A percentile compares a stretch with the other conserved stretches of the same genome.
phyloP scores from a whole-genome alignment of 2,329 filamentous ascomycete genomes.

The Beauveria varroae region DNA sequence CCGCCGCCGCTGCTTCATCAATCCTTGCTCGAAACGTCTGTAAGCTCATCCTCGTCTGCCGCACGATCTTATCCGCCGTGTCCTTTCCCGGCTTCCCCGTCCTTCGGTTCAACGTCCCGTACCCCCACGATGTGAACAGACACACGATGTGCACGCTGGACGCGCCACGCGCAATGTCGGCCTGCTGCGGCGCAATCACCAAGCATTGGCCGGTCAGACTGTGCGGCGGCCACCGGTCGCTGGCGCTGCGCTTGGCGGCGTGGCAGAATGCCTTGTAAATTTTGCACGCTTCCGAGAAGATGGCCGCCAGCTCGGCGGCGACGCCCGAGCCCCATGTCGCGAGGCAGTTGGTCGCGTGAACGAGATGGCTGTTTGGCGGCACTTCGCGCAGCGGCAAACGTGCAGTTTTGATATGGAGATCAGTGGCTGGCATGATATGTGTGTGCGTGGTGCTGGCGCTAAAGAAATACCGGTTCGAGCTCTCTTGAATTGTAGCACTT shows the following conservation, averaged over 20 bases:
- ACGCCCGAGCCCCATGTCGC: slow-evolving; percentile 24
- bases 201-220: slow-evolving; percentile 20
- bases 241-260: slow-evolving; percentile 12
- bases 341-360: slow-evolving; percentile 26
- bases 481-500: neutral
- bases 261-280: slow-evolving; percentile 20
- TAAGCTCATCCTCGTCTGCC: slow-evolving; percentile 16
- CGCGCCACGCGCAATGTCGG: slow-evolving; percentile 16
- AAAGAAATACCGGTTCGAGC: neutral
- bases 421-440: neutral
- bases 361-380: slow-evolving; percentile 16
- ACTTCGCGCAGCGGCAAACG: neutral
- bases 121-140: slow-evolving; percentile 18
- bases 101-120: slow-evolving; percentile 10
- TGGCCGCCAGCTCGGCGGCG: slow-evolving; percentile 18
- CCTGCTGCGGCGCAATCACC: slow-evolving; percentile 21
- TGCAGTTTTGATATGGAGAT: neutral
- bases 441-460: neutral
- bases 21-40: slow-evolving; percentile 13
- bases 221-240: slow-evolving; percentile 13
- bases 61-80: slow-evolving; percentile 11
- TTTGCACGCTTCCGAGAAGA: slow-evolving; percentile 20
- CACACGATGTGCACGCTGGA: slow-evolving; percentile 18
- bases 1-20: neutral
- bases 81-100: slow-evolving; percentile 16